Conservation (phyloP, 139 green algal genomes). For the Chlorella vulgaris region DNA sequence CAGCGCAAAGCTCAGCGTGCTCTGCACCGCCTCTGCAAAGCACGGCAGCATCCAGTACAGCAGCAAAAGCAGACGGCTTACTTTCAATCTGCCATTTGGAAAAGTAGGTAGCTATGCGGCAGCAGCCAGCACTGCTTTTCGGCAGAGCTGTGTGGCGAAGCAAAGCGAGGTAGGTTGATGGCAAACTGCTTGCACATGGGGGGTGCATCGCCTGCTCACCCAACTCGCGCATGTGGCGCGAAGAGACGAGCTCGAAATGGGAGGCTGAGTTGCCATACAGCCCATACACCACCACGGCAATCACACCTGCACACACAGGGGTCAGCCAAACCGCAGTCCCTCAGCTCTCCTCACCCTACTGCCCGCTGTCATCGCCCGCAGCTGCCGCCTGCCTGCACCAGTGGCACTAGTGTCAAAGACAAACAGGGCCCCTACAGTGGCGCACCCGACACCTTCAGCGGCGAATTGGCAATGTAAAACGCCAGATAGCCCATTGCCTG, state of each 20-base stretch:
- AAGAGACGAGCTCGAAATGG: constrained; percentile 56
- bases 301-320: constrained; percentile 53
- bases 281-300: constrained; percentile 82
- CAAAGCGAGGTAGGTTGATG: no score
- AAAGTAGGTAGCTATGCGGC: no score
- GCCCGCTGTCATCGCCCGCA: neutral
- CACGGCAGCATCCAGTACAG: neutral
- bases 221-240: constrained; percentile 2
- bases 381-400: no score
- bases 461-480: constrained; percentile 73
- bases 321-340: no score
- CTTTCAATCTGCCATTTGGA: no score
- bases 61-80: no score
- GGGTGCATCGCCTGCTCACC: neutral
- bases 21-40: constrained; percentile 33
- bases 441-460: constrained; percentile 51
- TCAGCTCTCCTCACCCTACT: neutral
- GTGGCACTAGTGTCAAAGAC: no score
- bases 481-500: constrained; percentile 70
- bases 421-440: no score
- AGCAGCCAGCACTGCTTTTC: no score
- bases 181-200: neutral
- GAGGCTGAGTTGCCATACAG: constrained; percentile 73
- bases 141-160: no score
- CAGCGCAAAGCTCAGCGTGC: constrained; percentile 49